These are phyloP conservation scores for Yamadazyma friedrichii DNA, from an alignment of 1,139 yeast species.

Conservation along the genomic window DNA sequence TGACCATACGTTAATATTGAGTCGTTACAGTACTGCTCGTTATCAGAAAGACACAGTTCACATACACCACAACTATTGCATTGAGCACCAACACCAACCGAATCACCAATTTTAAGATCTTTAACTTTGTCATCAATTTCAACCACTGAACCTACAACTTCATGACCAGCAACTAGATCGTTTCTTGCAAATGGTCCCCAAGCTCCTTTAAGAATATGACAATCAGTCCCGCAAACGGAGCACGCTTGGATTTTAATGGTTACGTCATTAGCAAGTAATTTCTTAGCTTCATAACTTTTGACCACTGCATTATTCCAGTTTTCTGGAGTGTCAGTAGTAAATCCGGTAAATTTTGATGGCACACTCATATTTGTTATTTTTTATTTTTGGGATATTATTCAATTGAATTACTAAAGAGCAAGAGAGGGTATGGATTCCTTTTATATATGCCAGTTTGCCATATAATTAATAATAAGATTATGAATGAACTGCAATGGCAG, in stretches of 20 bases:
- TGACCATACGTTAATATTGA: constrained; percentile 45
- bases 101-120: constrained; percentile 49
- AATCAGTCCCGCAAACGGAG: constrained; percentile 43
- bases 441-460: not conserved
- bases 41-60: constrained; percentile 39
- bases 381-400: not conserved
- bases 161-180: constrained; percentile 38
- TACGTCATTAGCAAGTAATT: constrained; percentile 30
- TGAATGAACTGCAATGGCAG: too few species aligned
- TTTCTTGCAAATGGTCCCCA: constrained; percentile 36
- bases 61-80: constrained; percentile 49
- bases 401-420: not conserved
- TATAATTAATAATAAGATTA: too few species aligned
- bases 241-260: constrained; percentile 34
- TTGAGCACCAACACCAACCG: constrained; percentile 63
- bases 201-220: constrained; percentile 39
- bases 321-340: constrained; percentile 40
- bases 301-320: constrained; percentile 38
- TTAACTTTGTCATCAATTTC: constrained; percentile 38
- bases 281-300: constrained; percentile 32
- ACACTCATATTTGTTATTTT: not conserved
- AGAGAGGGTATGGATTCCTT: not conserved
- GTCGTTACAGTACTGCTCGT: constrained; percentile 50
- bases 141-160: constrained; percentile 53
- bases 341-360: constrained; percentile 22